A percentile compares a stretch with the other conserved stretches of the same genome.
Evolutionary conservation across 805 yeast species (phyloP).

Genomic region (Candida bentonensis): DNA sequence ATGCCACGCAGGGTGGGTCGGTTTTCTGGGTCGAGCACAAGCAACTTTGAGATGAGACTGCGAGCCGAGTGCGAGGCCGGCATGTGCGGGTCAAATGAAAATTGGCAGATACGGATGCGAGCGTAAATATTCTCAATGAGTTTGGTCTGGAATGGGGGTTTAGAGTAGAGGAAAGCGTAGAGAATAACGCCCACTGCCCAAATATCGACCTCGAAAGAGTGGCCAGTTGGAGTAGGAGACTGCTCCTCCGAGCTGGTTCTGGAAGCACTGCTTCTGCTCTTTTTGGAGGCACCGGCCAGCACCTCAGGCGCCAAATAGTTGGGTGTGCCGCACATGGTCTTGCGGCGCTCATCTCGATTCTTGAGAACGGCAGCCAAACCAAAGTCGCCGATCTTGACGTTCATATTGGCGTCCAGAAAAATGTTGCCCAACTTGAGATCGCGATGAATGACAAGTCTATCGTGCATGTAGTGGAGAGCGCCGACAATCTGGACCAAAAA

Average conservation of each 20-base stretch:
- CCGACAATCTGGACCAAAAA: constrained; percentile 89
- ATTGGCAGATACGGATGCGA: constrained; percentile 74
- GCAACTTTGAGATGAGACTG: constrained; percentile 47
- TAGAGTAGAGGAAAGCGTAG: constrained; percentile 82
- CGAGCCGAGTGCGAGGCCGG: constrained; percentile 60
- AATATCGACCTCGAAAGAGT: constrained; percentile 85
- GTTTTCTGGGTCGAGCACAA: constrained; percentile 61
- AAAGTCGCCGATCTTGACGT: constrained; percentile 91
- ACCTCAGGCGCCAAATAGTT: constrained; percentile 98
- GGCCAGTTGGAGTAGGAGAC: constrained; percentile 39
- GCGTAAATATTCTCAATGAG: constrained; percentile 88
- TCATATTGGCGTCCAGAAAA: constrained; percentile 87
- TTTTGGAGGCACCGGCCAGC: constrained; percentile 58
- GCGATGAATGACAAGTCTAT: constrained; percentile 85
- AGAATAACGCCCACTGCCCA: constrained; percentile 98
- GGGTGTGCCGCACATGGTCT: constrained; percentile 97
- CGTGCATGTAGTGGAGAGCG: constrained; percentile 85
- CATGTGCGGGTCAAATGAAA: constrained; percentile 57
- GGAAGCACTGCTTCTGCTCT: constrained; percentile 9
- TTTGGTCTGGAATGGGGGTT: constrained; percentile 96
- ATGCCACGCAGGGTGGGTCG: constrained; percentile 76
- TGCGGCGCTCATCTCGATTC: constrained; percentile 56
- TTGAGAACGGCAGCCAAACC: constrained; percentile 95
- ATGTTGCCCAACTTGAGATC: constrained; percentile 93
- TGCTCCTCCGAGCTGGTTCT: neutral